Evolutionary conservation across 2,329 filamentous ascomycete genomes (phyloP).

Genomic region (Seiridium unicorne): DNA sequence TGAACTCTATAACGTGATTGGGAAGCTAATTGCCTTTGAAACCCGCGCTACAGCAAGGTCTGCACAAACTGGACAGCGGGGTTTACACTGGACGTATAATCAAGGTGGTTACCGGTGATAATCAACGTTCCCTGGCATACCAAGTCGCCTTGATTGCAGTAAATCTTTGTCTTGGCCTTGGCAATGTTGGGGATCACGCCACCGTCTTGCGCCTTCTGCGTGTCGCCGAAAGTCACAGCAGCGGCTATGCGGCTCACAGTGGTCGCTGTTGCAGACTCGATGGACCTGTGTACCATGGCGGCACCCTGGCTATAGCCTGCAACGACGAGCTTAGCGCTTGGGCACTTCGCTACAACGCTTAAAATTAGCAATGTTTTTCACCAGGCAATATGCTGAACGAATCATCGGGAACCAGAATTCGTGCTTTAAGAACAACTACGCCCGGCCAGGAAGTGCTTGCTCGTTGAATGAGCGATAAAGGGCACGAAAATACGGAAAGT

Average conservation of each 20-base stretch:
- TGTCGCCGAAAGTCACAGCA: slow-evolving; percentile 29
- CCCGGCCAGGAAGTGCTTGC: no score
- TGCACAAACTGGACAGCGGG: slow-evolving; percentile 14
- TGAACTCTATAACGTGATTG: no score
- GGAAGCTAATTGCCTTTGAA: neutral
- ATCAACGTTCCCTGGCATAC: slow-evolving; percentile 44
- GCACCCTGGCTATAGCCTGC: slow-evolving; percentile 29
- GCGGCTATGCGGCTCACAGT: slow-evolving; percentile 24
- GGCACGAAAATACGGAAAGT: no score
- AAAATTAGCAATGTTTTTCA: no score
- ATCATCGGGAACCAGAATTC: no score
- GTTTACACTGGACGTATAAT: slow-evolving; percentile 24
- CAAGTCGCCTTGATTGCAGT: slow-evolving; percentile 46
- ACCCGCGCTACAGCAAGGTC: neutral
- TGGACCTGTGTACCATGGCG: slow-evolving; percentile 29
- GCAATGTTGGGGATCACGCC: slow-evolving; percentile 29
- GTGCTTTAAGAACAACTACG: no score
- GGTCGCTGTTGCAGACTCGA: slow-evolving; percentile 28
- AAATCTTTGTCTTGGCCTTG: slow-evolving; percentile 31
- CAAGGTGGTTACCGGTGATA: slow-evolving; percentile 35
- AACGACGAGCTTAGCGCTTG: slow-evolving; percentile 30
- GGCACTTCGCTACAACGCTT: slow-evolving; percentile 21
- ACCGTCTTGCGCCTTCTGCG: slow-evolving; percentile 25
- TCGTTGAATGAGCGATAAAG: no score
- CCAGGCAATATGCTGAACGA: no score